Conservation (phyloP, 169 alveolate species). For the Pseudocohnilembus persalinus region DNA sequence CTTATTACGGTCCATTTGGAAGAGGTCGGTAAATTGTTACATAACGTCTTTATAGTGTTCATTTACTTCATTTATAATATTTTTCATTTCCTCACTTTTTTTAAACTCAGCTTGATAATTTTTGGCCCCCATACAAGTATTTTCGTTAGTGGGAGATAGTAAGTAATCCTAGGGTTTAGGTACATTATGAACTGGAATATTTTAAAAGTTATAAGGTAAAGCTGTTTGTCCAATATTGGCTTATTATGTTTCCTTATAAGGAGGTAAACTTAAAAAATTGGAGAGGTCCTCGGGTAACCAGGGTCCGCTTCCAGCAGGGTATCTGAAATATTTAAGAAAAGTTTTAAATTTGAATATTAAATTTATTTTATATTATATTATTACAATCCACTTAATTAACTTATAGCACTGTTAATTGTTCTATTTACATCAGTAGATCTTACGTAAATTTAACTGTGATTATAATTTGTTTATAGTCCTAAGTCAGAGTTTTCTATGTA, state of each 20-base stretch:
- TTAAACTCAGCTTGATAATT: background rate
- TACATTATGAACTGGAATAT: background rate
- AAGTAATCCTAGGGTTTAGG: background rate
- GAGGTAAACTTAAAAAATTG: background rate
- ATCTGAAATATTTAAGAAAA: background rate
- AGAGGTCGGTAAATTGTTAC: background rate
- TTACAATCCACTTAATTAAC: background rate
- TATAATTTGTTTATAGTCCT: background rate
- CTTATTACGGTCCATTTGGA: too few species aligned
- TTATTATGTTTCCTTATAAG: background rate
- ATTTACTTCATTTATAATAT: too few species aligned
- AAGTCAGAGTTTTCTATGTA: background rate
- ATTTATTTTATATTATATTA: too few species aligned
- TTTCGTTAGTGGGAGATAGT: background rate
- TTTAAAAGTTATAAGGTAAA: background rate
- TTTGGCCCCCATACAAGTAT: background rate
- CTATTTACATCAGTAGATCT: background rate
- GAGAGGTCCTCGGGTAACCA: too few species aligned
- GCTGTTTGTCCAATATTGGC: background rate
- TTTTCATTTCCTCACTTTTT: background rate
- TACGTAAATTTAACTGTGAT: background rate
- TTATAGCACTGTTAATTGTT: background rate
- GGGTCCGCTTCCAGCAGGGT: background rate
- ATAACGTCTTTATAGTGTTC: background rate
- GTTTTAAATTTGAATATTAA: background rate